Percentiles rank a stretch among this genome's conserved stretches.
These are phyloP conservation scores for Penicillium herquei DNA, from an alignment of 495 filamentous ascomycete genomes.

Conservation along the genomic window DNA sequence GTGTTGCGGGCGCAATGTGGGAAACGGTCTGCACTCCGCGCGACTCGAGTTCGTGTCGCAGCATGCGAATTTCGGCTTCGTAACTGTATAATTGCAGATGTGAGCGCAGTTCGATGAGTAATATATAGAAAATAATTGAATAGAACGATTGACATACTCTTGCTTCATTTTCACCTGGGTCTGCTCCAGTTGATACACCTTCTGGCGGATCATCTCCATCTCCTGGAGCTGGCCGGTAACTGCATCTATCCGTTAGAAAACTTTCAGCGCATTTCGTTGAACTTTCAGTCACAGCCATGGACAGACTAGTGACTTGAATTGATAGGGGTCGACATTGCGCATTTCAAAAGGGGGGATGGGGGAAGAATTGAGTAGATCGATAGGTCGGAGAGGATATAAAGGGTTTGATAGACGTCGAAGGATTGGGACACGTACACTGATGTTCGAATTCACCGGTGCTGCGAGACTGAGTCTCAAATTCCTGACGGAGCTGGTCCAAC, in stretches of 20 bases:
- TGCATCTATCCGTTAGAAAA: slow-evolving; percentile 43
- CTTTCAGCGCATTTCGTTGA: slow-evolving; percentile 27
- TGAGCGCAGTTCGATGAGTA: too few relatives aligned
- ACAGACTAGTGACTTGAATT: slow-evolving; percentile 12
- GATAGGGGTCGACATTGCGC: not conserved
- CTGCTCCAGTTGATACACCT: slow-evolving; percentile 88
- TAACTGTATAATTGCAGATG: slow-evolving; percentile 56
- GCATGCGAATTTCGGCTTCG: slow-evolving; percentile 81
- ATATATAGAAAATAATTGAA: too few relatives aligned
- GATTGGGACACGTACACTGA: slow-evolving; percentile 67
- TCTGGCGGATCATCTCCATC: slow-evolving; percentile 87
- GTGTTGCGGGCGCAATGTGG: slow-evolving; percentile 65
- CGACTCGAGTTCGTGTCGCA: slow-evolving; percentile 85
- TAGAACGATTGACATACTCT: slow-evolving; percentile 60
- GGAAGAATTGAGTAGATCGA: not conserved
- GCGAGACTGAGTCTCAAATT: slow-evolving; percentile 83
- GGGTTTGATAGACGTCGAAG: not conserved
- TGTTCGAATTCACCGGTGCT: slow-evolving; percentile 80
- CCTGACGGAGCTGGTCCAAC: slow-evolving; percentile 81
- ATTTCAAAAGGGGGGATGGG: not conserved
- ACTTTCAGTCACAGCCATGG: slow-evolving; percentile 14
- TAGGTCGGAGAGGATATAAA: not conserved
- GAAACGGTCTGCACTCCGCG: slow-evolving; percentile 70
- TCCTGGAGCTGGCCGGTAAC: slow-evolving; percentile 86
- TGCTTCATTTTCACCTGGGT: slow-evolving; percentile 80